Conservation (phyloP, 176 grass and related monocot species). For the Oryza officinalis region DNA sequence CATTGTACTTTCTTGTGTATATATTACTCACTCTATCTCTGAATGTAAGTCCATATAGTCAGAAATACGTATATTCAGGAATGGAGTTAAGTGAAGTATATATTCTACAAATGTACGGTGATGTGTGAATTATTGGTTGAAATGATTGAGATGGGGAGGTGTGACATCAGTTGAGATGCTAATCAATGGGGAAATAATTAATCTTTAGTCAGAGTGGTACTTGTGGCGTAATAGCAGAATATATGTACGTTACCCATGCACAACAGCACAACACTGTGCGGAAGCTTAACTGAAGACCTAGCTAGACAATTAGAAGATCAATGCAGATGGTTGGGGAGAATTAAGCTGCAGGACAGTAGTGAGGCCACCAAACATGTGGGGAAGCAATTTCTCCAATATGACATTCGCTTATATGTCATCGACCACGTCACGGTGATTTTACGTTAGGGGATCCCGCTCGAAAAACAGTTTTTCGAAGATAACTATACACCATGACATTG, state of each 20-base stretch:
- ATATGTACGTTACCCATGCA: background rate
- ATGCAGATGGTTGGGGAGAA: slow-evolving; percentile 25
- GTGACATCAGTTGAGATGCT: slow-evolving; percentile 9
- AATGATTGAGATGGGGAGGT: slow-evolving; percentile 1
- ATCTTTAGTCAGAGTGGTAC: slow-evolving; percentile 18
- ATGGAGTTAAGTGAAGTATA: too few species aligned
- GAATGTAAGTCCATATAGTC: too few species aligned
- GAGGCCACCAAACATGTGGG: background rate
- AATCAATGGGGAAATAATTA: background rate
- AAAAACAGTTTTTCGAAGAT: too few species aligned
- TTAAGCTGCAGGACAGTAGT: background rate
- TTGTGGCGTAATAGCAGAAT: background rate
- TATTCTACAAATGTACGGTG: background rate
- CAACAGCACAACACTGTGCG: slow-evolving; percentile 1
- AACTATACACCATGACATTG: too few species aligned
- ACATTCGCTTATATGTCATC: too few species aligned
- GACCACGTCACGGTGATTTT: too few species aligned
- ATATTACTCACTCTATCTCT: too few species aligned
- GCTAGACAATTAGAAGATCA: slow-evolving; percentile 3
- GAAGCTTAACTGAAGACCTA: slow-evolving; percentile 19
- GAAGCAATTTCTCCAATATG: too few species aligned
- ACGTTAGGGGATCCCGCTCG: too few species aligned
- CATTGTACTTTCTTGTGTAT: too few species aligned
- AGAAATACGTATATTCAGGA: too few species aligned
- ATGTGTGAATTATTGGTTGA: slow-evolving; percentile 8